Conservation (phyloP, 225 moss, liverwort and hornwort species). For the Rhytidiadelphus loreus region DNA sequence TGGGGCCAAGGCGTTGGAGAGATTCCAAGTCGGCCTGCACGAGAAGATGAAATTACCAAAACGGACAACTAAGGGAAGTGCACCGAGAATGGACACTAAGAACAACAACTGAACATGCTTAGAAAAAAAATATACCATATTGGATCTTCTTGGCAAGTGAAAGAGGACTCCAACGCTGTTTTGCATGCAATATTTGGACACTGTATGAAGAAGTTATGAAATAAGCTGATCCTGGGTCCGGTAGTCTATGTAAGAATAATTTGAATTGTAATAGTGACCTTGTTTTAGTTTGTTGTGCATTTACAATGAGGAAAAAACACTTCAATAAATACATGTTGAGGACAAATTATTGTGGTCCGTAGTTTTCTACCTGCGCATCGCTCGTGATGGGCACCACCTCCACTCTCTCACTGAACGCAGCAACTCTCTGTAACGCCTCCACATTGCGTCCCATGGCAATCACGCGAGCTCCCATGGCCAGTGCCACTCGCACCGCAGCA, state of each 20-base stretch:
- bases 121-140: neutral
- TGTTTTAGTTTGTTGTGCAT: too few species aligned
- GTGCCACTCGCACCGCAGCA: neutral
- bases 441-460: neutral
- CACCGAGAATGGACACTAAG: too few species aligned
- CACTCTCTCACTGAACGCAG: neutral
- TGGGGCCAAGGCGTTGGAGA: neutral
- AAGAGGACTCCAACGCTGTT: neutral
- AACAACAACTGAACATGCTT: too few species aligned
- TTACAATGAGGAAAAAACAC: too few species aligned
- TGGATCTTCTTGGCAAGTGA: neutral
- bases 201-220: neutral
- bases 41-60: too few species aligned
- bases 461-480: neutral
- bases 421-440: neutral
- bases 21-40: neutral
- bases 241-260: too few species aligned
- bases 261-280: too few species aligned
- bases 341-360: too few species aligned
- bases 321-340: too few species aligned
- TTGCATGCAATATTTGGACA: neutral
- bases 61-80: too few species aligned
- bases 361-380: neutral
- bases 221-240: too few species aligned
- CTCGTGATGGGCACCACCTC: neutral